Evolutionary conservation across 192 early-diverging fungal species (phyloP), one percentile per base, ranked within the genome.

Genomic region (Backusella luteola): DNA sequence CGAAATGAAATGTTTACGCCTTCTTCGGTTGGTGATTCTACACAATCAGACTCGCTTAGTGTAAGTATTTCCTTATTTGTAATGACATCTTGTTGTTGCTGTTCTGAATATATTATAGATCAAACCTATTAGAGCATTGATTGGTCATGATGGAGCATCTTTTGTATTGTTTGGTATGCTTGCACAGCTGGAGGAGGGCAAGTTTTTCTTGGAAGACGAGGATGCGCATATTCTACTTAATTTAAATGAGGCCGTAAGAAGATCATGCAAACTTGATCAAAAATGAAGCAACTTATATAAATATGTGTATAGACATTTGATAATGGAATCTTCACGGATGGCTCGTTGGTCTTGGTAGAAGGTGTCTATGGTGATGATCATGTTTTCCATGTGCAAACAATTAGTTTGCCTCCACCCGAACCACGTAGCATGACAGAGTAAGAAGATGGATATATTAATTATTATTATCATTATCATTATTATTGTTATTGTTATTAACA

Each of bases 151-250:
- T 71, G 89, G 82, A 71, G 90, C 86, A 73, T 76, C 79, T 39
- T 95, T 93, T 75, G 67, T 96, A 29, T 81, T 96, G 46, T 91
- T 96, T 81, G 96, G 96, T 3, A 95, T 98, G 95, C 84, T 98
- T 39, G 89, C 95, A 26, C 89, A 90, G 80, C 85, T 94, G 46
- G 86, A 92, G 56, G 93, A 94, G 74, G 94, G 94, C 3, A 93
- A 90, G 67, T 85, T 92, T 67, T 92, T 89, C 84, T 82, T 98
- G 34, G 96, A 98, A 85, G 96, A 98, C 80, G 86, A 88, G 39
- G 92, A 93, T 46, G 89, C 87, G 6, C 86, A 88, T 35, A 91
- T 98, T 53, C 90, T 94, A 81, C 83, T 98, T 32, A 90, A 94
- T 68, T 78, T 96, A 52, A 72, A 83, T 23, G 73, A 79, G 11